A percentile compares a stretch with the other conserved stretches of the same genome.
Evolutionary conservation across 2,329 filamentous ascomycete species (phyloP).

Genomic region (Talaromyces sp.): DNA sequence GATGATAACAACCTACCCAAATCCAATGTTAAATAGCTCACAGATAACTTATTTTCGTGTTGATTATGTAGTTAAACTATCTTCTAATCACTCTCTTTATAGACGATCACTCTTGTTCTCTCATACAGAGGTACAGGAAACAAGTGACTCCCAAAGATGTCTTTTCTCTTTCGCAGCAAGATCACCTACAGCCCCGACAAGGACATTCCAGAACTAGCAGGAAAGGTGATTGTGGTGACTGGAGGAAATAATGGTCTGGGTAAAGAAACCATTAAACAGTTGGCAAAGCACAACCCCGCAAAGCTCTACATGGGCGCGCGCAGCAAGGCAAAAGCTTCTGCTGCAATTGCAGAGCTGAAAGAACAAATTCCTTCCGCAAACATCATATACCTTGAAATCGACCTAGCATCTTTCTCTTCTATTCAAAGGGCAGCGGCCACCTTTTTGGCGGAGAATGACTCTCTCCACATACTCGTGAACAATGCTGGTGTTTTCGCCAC

Average conservation of each 20-base stretch:
- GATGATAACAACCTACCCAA: neutral
- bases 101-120: neutral
- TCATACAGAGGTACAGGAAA: neutral
- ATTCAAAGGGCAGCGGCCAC: neutral
- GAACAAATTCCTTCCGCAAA: neutral
- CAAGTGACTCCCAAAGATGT: neutral
- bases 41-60: neutral
- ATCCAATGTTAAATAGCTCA: neutral
- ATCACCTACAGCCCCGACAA: slow-evolving; percentile 30
- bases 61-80: neutral
- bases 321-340: neutral
- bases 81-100: neutral
- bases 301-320: slow-evolving; percentile 5
- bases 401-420: neutral
- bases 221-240: slow-evolving; percentile 53
- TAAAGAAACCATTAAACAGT: slow-evolving; percentile 23
- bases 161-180: slow-evolving; percentile 27
- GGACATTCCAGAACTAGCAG: slow-evolving; percentile 46
- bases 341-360: neutral
- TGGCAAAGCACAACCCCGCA: neutral
- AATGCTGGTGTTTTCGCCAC: neutral
- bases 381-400: neutral
- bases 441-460: neutral
- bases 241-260: slow-evolving; percentile 42
- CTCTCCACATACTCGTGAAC: neutral